Evolutionary conservation across 192 early-diverging fungal species (phyloP), one percentile per base, ranked within the genome.

Genomic region (Coemansia sp.): DNA sequence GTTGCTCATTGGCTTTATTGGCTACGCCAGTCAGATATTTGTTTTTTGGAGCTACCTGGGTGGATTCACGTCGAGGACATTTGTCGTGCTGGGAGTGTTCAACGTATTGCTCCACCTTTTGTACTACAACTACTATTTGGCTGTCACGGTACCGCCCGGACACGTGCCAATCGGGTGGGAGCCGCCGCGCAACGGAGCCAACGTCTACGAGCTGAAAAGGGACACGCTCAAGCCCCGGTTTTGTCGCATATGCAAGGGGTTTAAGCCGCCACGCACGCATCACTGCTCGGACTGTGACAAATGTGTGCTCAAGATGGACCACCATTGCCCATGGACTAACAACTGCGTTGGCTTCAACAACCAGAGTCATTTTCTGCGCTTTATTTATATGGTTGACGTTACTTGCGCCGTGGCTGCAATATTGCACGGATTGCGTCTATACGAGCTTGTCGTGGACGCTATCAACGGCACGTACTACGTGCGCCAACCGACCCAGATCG

Each of bases 271-370:
- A 6, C 81, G 93, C 56, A 74, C 90, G n/a, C 92, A 93, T 76
- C 93, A 94, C 68, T 94, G 93, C 67, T 70, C 86, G 8, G 81
- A 84, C 36, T 94, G 93, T 73, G 84, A 88, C 53, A 85, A 84
- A 36, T 94, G 93, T 83, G 87, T 93, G 36, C 87, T 94, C 59
- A 92, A 90, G 66, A 92, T 94, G 91, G 93, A 94, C 64, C 93
- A 94, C 67, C 93, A 94, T 69, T 94, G 93, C 53, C 95, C 95
- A 7, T 99, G 94, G 94, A 88, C 95, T 62, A 87, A 89, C 63
- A 91, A 91, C 69, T 92, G 91, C 71, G 89, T 93, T 36, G 92
- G 92, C 10, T 89, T 87, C 67, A 78, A 72, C 67, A 93, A 93
- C 76, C 91, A 93, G 74, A 79, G 85, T 35, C 90, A 88, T 59